Base-by-base conservation (phyloP, 164 flowering plant genomes). In the Annona cherimola region DNA sequence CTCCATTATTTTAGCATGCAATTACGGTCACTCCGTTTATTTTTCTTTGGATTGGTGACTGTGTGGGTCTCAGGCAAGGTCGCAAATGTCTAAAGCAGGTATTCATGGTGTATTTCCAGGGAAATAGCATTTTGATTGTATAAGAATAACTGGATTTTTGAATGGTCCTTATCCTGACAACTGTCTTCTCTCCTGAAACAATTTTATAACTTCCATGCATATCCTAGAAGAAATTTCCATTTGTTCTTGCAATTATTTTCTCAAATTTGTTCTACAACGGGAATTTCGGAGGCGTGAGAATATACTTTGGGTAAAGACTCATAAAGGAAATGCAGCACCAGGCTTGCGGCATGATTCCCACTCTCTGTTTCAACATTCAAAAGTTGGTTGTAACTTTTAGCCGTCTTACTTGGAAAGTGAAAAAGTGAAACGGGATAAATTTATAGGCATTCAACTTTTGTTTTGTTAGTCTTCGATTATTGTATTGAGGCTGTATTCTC, bases 21-120 rank as follows among this genome's bases (percentile, higher is more conserved):
- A 90, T 95, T 73, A 98, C 99, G 41, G 99, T 93, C 63, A 93
- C 97, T 43, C 99, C 99, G 61, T 95, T 95, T 75, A 88, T 95
- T 70, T 95, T 95, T 80, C 92, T 95, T 57, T 95, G 99, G 98
- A 98, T 95, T 80, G 99, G 99, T 60, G 99, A 95, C 85, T 98
- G 99, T 60, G 87, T 87, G 65, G 99, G 99, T 70, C 97, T 95
- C 75, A 97, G 93, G 83, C 98, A 91, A 76, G 99, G 99, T 35
- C 93, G 99, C 6, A 96, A 87, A 63, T 95, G 99, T 78, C 81
- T 95, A 8, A 95, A 91, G 84, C 93, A 93, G 98, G 99, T 93
- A 80, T 26, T 26, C 35, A 26, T 26, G 35, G 35, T 26, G 35
- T 26, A 26, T 26, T 26, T 26, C 35, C 35, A 26, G 35, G 57